Base-by-base conservation (phyloP, 768 basidiomycete genomes). In the Dacryopinax primogenitus region DNA sequence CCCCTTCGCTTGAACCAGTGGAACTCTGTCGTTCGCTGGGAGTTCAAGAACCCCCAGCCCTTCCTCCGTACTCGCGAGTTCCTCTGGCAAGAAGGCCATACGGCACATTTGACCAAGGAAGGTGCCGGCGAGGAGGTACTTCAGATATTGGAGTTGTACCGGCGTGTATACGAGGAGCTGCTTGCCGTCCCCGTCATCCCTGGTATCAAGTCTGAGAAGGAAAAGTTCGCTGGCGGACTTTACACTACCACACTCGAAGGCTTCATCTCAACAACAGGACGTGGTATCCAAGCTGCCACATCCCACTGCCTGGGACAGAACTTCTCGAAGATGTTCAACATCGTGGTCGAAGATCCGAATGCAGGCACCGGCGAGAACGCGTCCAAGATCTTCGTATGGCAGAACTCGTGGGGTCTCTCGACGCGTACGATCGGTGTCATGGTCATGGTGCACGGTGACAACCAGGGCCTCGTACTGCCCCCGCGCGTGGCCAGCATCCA, bases 71-170 rank as follows among this genome's bases (percentile, higher is more conserved):
- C 96, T 1, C 90, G 96, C 73, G 96, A 99, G 78, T 99, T 97
- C 82, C 80, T 99, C n/a, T 99, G 96, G 96, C 96, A 99, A 78
- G 96, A 99, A 76, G 96, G 96, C 36, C 96, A 99, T 78, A 98
- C 96, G 9, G 95, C 96, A 1, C 85, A 88, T 76, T 81, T 94
- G 45, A 90, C 88, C 69, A 88, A 94, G 76, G 73, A 78, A 2
- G 95, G 97, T 75, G 95, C 95, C 28, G 96, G 92, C 71, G 79
- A 77, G 62, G 96, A 98, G 77, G 96, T 98, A 16, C 84, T 82
- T 21, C 83, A 95, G 65, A 98, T 99, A 70, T 87, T 99, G 71
- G 93, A 96, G 65, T 86, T 97, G 67, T 99, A 99, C 78, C 86
- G 90, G 34, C 87, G 85, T 65, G 90, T 98, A 7, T 99, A 93